Base-by-base conservation (phyloP, 352 stramenopile genomes). In the Phytophthora melonis region DNA sequence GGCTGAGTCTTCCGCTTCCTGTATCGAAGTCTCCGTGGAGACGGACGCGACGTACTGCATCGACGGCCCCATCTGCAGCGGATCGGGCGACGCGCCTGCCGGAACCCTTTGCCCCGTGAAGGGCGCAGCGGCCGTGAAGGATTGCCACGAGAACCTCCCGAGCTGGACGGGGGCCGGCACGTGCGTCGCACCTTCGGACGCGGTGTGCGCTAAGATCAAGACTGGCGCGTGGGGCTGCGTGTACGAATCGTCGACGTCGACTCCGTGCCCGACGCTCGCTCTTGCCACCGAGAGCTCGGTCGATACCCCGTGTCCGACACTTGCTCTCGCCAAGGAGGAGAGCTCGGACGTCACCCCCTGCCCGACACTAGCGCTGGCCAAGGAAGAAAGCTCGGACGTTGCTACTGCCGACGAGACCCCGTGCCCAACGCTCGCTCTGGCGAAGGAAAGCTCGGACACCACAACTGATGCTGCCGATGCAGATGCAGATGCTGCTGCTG, bases 31-130 rank as follows among this genome's bases (percentile, higher is more conserved):
- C 19, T 90, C 79, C 2, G 84, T 92, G 27, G 78, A 90, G 49
- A 69, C 70, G 6, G 84, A 92, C 36, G 86, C 84, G 10, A 92
- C 86, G 4, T 91, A 90, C 76, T 91, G 84, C 73, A 86, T 92
- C 39, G 47, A 65, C 25, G 86, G 83, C 21, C 66, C 82, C 4
- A 80, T 92, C 60, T 93, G 86, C 67, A 85, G 75, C n/a, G 84
- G 86, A 63, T 65, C 72, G 0, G 84, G 81, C 19, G 58, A 64
- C 13, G 41, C 61, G 23, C 79, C 82, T 19, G 74, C 77, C 5
- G 86, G 86, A 9, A 63, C 32, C 19, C 60, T 77, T 25, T 93
- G 86, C 23, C 86, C 86, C 5, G 75, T 79, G 60, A 77, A 82
- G 64, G 86, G 86, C 11, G 70, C 77, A 34, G 66, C 83, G 3